phyloP scores from a whole-genome alignment of 345 rosid genomes.

The Citropsis articulata region DNA sequence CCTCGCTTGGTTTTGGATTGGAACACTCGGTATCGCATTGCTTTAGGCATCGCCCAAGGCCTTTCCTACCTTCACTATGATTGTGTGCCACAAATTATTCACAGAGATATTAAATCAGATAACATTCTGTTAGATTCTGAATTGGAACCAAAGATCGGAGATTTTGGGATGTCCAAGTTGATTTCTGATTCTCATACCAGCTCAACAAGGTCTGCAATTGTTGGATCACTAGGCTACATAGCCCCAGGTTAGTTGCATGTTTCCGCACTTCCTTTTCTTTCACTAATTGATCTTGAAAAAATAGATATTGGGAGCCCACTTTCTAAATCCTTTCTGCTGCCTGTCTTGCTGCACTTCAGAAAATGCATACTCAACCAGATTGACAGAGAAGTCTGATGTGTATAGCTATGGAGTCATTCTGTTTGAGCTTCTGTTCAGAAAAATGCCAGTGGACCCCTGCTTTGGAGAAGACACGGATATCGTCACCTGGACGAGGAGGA shows the following conservation, averaged over 20 bases:
- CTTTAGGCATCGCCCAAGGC: conserved; percentile 38
- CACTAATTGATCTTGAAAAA: not conserved
- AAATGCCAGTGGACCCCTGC: conserved; percentile 36
- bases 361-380: conserved; percentile 25
- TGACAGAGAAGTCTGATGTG: conserved; percentile 39
- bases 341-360: conserved; percentile 23
- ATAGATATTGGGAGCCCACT: not conserved
- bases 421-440: conserved; percentile 32
- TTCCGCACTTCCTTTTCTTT: not conserved
- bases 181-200: conserved; percentile 19
- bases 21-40: conserved; percentile 29
- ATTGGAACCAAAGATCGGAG: conserved; percentile 39
- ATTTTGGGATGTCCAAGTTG: conserved; percentile 37
- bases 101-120: conserved; percentile 36
- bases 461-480: conserved; percentile 34
- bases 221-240: conserved; percentile 43
- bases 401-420: conserved; percentile 37
- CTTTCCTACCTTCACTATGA: conserved; percentile 44
- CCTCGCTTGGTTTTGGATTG: conserved; percentile 24
- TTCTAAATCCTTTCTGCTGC: not conserved
- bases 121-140: conserved; percentile 38
- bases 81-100: conserved; percentile 40
- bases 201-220: conserved; percentile 29
- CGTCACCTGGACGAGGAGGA: conserved; percentile 29
- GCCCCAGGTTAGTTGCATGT: conserved; percentile 33